Conservation (phyloP, 2,329 filamentous ascomycete species). For the Aspergillus sergii region DNA sequence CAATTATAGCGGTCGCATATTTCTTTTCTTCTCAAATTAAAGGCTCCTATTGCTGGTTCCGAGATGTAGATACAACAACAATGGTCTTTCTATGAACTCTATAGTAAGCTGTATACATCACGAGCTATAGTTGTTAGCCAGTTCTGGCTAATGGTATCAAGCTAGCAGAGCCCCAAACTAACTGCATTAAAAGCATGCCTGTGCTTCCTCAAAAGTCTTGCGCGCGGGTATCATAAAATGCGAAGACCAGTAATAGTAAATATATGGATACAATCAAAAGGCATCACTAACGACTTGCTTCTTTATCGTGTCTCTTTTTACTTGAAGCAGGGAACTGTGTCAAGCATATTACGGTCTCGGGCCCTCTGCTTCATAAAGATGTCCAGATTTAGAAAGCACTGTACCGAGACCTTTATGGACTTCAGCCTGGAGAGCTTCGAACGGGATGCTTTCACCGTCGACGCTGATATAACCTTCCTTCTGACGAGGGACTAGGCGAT, state of each 20-base stretch:
- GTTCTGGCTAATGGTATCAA: constrained; percentile 3
- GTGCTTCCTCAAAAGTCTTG: constrained; percentile 21
- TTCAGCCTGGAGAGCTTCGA: constrained; percentile 89
- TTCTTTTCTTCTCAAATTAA: not conserved
- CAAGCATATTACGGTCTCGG: constrained; percentile 25
- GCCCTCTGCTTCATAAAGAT: constrained; percentile 66
- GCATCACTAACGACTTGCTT: not conserved
- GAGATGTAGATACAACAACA: not conserved
- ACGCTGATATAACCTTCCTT: constrained; percentile 86
- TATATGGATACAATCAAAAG: constrained; percentile 14
- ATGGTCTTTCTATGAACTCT: not conserved
- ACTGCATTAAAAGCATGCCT: constrained; percentile 21
- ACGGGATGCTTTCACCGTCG: constrained; percentile 85
- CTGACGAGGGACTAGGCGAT: constrained; percentile 76
- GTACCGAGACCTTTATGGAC: constrained; percentile 80
- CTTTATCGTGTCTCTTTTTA: not conserved
- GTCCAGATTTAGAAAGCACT: constrained; percentile 74
- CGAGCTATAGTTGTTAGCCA: not conserved
- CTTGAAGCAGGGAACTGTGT: not conserved
- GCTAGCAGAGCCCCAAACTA: not conserved
- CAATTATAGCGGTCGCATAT: constrained; percentile 4
- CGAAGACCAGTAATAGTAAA: constrained; percentile 22
- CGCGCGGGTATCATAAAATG: constrained; percentile 38
- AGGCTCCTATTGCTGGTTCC: not conserved
- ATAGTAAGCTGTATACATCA: constrained; percentile 1